Base-by-base conservation (phyloP, 208 protist genomes). In the Trypanosoma lewisi region DNA sequence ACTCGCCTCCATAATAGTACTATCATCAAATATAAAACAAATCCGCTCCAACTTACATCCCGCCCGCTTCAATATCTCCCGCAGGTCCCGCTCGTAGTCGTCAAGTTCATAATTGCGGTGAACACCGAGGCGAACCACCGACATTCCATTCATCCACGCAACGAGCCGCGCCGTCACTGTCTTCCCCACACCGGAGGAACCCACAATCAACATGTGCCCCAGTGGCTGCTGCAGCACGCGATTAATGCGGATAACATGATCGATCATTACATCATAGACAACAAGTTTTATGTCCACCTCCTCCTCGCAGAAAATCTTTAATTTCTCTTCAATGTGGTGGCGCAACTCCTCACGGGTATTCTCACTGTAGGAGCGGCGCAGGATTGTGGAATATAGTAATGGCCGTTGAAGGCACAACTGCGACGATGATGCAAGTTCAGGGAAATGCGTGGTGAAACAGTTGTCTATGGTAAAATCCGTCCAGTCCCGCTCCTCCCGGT, bases 11-110 rank as follows among this genome's bases (percentile, higher is more conserved):
- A 99, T 82, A 6, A 99, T 95, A 77, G 99, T 99, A 19, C 89
- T 97, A 75, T 99, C 98, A 79, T 99, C 98, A 76, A 99, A 99
- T 41, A 99, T 93, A 82, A 99, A 99, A 73, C 96, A 99, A 52
- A 99, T 98, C 57, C 95, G 96, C 82, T 99, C 98, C 27, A 96
- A 88, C 66, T 97, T 85, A 75, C 92, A 98, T 50, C 98, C 98
- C 19, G 96, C 82, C 39, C 97, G 93, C 14, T 86, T 88, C 63
- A 99, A 80, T 19, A 99, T 78, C 14, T 73, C 83, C 21, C 98
- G 83, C 41, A 99, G 86, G 77, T 99, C 99, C 11, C 96, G 81
- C 65, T 99, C 98, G 77, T 99, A 99, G 80, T 99, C 97, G 8
- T 83, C 65, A 5, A 98, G 71, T 30, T 83, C 87, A 81, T 99